Evolutionary conservation across 345 rosid genomes (phyloP).

Genomic region (Triadica sebifera): DNA sequence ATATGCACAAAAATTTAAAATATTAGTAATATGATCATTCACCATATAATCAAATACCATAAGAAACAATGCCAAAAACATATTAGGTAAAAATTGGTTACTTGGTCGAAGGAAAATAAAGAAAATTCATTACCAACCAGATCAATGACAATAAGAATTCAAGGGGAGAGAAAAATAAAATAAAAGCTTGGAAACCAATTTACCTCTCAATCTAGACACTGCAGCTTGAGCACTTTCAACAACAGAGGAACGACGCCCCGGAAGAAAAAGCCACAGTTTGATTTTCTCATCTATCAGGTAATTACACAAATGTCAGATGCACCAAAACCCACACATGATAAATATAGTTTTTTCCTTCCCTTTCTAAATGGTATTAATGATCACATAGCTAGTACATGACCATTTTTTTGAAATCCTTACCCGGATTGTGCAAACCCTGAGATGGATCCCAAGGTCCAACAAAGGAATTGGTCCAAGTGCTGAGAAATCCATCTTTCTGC

Average conservation of each 20-base stretch:
- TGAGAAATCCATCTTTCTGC: conserved; percentile 89
- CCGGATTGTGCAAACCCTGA: conserved; percentile 95
- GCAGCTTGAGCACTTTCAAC: conserved; percentile 77
- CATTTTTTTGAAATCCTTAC: conserved; percentile 41
- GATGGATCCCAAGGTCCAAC: conserved; percentile 99
- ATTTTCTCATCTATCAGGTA: conserved; percentile 77
- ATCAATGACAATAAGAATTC: not conserved
- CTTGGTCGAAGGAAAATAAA: not conserved
- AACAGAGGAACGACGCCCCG: conserved; percentile 71
- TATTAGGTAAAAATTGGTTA: not conserved
- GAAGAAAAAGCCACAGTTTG: conserved; percentile 98
- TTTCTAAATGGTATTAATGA: conserved; percentile 5
- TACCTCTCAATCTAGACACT: conserved; percentile 86
- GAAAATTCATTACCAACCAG: not conserved
- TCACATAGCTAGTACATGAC: not conserved
- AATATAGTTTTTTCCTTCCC: not conserved
- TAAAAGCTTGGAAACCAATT: conserved; percentile 1
- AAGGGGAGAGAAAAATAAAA: not conserved
- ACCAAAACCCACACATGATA: not conserved
- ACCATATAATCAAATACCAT: conserved; percentile 8
- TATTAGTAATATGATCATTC: conserved; percentile 2
- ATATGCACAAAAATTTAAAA: conserved; percentile 10
- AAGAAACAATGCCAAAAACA: not conserved
- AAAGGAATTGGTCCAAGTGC: conserved; percentile 96
- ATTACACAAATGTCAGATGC: conserved; percentile 1